phyloP scores from a whole-genome alignment of 768 basidiomycete species.

The Tulasnella sp. region DNA sequence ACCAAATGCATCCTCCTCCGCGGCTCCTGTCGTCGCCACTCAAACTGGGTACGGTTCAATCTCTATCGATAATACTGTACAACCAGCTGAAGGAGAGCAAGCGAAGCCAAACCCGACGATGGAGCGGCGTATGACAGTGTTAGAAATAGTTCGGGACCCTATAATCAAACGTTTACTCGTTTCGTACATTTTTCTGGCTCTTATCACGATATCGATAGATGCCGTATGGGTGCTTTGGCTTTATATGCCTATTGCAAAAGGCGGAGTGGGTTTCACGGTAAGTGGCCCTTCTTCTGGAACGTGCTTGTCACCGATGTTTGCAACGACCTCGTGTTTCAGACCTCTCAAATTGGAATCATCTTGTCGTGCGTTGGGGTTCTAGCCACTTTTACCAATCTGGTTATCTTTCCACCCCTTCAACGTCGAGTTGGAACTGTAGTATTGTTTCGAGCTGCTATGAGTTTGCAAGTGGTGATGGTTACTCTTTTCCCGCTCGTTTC shows the following conservation, averaged over 20 bases:
- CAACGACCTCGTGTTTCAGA: not conserved
- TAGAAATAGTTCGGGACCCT: slow-evolving; percentile 18
- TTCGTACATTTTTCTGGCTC: slow-evolving; percentile 20
- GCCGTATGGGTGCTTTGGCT: slow-evolving; percentile 23
- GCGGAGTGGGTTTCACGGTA: slow-evolving; percentile 23
- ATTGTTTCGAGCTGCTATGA: slow-evolving; percentile 10
- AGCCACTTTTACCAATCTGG: slow-evolving; percentile 18
- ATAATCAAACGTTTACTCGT: slow-evolving; percentile 16
- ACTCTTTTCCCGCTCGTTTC: slow-evolving; percentile 17
- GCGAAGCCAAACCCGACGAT: not conserved
- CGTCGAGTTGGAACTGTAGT: slow-evolving; percentile 16
- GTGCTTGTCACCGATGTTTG: not conserved
- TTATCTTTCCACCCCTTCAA: slow-evolving; percentile 20
- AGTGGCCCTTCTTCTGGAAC: not conserved
- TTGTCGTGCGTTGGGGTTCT: slow-evolving; percentile 19
- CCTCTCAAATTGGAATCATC: slow-evolving; percentile 19
- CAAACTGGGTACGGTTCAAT: not conserved
- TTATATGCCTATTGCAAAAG: slow-evolving; percentile 17
- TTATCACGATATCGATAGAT: slow-evolving; percentile 21
- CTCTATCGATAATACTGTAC: not conserved
- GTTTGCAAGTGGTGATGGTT: slow-evolving; percentile 14
- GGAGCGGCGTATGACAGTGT: not conserved
- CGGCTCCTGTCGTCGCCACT: not conserved
- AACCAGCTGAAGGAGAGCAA: not conserved
- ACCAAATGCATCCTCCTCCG: not conserved